Conservation (phyloP, 2,329 filamentous ascomycete genomes). For the Epichloe brachyelytri region DNA sequence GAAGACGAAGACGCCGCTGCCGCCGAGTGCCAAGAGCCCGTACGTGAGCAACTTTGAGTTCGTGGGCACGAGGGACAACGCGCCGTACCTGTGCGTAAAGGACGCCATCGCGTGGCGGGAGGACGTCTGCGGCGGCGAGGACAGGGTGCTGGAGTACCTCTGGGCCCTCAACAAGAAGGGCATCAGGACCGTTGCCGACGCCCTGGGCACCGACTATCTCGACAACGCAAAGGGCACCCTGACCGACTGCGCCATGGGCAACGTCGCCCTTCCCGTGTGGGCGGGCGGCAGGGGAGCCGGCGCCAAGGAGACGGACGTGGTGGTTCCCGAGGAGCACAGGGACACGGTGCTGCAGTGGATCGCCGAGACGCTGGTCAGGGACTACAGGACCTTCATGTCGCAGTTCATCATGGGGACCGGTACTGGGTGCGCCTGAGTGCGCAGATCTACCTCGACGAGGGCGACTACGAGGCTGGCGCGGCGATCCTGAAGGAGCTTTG, state of each 20-base stretch:
- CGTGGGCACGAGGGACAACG: constrained; percentile 61
- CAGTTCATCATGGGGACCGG: constrained; percentile 45
- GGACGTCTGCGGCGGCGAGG: constrained; percentile 60
- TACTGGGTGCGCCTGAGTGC: constrained; percentile 65
- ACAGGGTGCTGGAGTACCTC: constrained; percentile 51
- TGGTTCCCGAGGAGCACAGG: constrained; percentile 19
- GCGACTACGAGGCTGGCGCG: constrained; percentile 64
- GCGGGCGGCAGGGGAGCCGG: constrained; percentile 12
- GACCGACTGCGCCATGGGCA: constrained; percentile 56
- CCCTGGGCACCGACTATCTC: constrained; percentile 58
- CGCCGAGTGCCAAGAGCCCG: constrained; percentile 32
- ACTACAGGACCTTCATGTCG: constrained; percentile 61
- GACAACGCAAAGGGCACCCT: constrained; percentile 51
- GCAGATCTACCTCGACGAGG: constrained; percentile 71
- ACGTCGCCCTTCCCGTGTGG: constrained; percentile 58
- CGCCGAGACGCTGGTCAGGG: constrained; percentile 33
- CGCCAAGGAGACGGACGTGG: constrained; percentile 16
- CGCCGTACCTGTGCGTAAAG: constrained; percentile 58
- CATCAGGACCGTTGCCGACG: constrained; percentile 44
- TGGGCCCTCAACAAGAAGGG: constrained; percentile 50
- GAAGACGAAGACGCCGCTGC: constrained; percentile 27
- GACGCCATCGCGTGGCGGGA: constrained; percentile 60
- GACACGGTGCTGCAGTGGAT: constrained; percentile 42
- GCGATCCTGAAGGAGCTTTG: constrained; percentile 39
- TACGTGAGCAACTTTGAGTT: constrained; percentile 67